Evolutionary conservation across 2,329 filamentous ascomycete genomes (phyloP).

Genomic region (Xylariaceae sp.): DNA sequence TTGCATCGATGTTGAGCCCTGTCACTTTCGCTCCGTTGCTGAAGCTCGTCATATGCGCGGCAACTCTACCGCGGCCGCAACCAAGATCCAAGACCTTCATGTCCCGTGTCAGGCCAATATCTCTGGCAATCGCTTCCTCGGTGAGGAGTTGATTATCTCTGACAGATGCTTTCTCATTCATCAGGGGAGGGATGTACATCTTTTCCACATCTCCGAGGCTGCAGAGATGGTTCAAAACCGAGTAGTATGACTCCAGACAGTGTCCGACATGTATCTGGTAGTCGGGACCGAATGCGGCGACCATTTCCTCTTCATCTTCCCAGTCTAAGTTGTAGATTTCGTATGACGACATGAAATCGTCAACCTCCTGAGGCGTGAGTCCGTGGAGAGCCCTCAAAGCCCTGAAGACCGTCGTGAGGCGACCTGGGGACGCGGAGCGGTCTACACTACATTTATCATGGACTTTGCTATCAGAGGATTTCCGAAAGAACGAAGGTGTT

Average conservation of each 20-base stretch:
- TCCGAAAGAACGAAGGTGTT: slow-evolving; percentile 8
- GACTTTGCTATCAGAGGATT: slow-evolving; percentile 7
- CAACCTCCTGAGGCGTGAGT: slow-evolving; percentile 46
- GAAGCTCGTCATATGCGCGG: slow-evolving; percentile 49
- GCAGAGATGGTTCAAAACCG: slow-evolving; percentile 52
- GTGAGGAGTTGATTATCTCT: slow-evolving; percentile 51
- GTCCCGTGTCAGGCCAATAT: slow-evolving; percentile 42
- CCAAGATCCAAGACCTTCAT: slow-evolving; percentile 49
- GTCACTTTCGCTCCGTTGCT: slow-evolving; percentile 43
- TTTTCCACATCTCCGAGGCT: slow-evolving; percentile 54
- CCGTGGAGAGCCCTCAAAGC: slow-evolving; percentile 48
- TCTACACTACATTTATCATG: slow-evolving; percentile 30
- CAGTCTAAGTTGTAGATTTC: slow-evolving; percentile 55
- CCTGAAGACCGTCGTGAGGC: slow-evolving; percentile 46
- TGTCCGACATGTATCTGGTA: slow-evolving; percentile 49
- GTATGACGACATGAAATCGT: slow-evolving; percentile 54
- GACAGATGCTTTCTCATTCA: slow-evolving; percentile 47
- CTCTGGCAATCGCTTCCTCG: slow-evolving; percentile 46
- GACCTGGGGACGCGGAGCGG: slow-evolving; percentile 43
- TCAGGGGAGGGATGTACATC: slow-evolving; percentile 54
- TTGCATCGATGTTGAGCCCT: slow-evolving; percentile 52
- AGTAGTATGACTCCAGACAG: slow-evolving; percentile 49
- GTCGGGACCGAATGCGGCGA: slow-evolving; percentile 42
- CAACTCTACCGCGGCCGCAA: slow-evolving; percentile 50
- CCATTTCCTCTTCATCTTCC: slow-evolving; percentile 47